Conservation (phyloP, 345 rosid species). For the Dipteronia dyeriana region DNA sequence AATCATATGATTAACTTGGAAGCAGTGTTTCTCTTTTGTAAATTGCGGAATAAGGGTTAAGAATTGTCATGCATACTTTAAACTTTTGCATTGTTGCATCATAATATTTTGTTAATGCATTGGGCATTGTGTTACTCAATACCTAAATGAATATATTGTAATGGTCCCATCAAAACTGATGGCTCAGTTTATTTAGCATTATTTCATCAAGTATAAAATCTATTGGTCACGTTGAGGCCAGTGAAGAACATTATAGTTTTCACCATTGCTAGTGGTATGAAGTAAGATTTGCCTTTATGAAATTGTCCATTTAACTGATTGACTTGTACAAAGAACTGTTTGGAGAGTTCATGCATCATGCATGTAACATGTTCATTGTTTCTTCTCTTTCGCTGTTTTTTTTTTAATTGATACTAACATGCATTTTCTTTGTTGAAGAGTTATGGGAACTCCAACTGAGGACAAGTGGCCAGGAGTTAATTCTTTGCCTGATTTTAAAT, state of each 20-base stretch:
- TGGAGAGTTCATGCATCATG: background rate
- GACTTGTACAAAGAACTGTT: background rate
- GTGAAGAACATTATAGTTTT: background rate
- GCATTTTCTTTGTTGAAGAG: conserved; percentile 40
- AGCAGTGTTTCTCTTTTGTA: background rate
- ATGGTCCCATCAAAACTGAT: background rate
- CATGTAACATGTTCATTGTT: background rate
- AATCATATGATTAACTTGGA: background rate
- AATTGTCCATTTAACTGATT: background rate
- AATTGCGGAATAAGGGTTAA: background rate
- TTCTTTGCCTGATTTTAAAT: conserved; percentile 87
- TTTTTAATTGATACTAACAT: conserved; percentile 5
- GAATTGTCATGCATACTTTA: background rate
- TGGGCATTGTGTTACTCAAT: background rate
- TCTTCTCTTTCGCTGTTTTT: background rate
- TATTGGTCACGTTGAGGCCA: background rate
- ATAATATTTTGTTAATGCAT: background rate
- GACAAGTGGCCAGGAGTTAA: conserved; percentile 93
- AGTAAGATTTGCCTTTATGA: background rate
- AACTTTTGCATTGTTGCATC: background rate
- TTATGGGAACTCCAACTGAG: conserved; percentile 93
- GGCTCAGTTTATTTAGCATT: background rate
- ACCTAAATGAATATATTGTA: background rate
- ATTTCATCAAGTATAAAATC: background rate
- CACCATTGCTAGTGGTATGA: background rate